These are phyloP conservation scores for Aspergillus steynii DNA, from an alignment of 495 filamentous ascomycete genomes.

Conservation along the genomic window DNA sequence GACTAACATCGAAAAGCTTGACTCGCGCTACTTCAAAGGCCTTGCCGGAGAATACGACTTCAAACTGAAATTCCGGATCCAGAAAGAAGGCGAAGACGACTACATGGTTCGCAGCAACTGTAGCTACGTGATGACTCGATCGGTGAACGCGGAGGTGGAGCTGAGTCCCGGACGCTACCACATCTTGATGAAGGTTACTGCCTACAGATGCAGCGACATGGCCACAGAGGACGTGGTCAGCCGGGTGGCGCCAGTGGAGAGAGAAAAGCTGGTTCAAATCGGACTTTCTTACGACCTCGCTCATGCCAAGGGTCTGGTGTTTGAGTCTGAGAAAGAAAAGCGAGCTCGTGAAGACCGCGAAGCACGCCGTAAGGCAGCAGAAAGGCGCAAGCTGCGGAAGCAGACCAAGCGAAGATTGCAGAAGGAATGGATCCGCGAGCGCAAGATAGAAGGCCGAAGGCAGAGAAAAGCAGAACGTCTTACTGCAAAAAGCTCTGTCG, in stretches of 20 bases:
- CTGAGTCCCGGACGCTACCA: constrained; percentile 81
- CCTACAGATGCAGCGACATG: constrained; percentile 51
- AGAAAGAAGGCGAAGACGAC: constrained; percentile 76
- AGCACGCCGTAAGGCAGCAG: constrained; percentile 43
- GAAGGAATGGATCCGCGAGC: constrained; percentile 52
- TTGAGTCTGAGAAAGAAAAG: constrained; percentile 67
- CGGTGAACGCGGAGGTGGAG: constrained; percentile 78
- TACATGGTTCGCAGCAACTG: constrained; percentile 81
- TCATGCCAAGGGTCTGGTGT: constrained; percentile 71
- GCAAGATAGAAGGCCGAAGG: constrained; percentile 47
- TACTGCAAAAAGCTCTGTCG: constrained; percentile 5
- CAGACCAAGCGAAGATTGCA: constrained; percentile 47
- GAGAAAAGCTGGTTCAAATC: constrained; percentile 82
- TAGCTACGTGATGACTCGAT: constrained; percentile 70
- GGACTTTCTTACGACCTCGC: constrained; percentile 83
- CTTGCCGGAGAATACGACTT: constrained; percentile 82
- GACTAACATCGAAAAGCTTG: constrained; percentile 48
- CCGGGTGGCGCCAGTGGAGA: constrained; percentile 57
- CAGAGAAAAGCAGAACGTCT: constrained; percentile 33
- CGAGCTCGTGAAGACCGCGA: constrained; percentile 42
- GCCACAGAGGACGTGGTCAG: constrained; percentile 69
- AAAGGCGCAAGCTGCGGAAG: constrained; percentile 43
- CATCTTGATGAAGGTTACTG: constrained; percentile 77
- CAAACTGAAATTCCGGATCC: constrained; percentile 74
- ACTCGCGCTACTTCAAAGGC: constrained; percentile 81